phyloP scores from a whole-genome alignment of 192 early-diverging fungal species.

The Backusella luteola region DNA sequence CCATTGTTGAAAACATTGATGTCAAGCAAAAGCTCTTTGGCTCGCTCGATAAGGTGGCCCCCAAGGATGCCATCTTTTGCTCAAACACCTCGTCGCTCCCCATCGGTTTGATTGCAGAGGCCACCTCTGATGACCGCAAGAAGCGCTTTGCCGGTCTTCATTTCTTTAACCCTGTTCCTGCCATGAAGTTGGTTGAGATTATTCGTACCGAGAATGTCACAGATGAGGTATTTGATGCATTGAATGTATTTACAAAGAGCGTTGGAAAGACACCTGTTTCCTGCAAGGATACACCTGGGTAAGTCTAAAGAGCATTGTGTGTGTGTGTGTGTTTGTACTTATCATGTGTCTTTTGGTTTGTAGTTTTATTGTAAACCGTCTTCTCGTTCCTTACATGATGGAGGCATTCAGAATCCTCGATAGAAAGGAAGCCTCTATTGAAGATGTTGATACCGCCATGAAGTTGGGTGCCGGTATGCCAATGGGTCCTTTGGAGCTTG shows the following conservation, averaged over 20 bases:
- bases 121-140: conserved; percentile 46
- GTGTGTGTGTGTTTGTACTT: background rate
- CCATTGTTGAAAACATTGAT: conserved; percentile 92
- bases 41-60: conserved; percentile 69
- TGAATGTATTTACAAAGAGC: conserved; percentile 66
- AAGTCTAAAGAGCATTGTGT: conserved; percentile 10
- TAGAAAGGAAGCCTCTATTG: conserved; percentile 78
- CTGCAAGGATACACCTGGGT: conserved; percentile 97
- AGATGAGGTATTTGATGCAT: conserved; percentile 59
- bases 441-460: conserved; percentile 96
- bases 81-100: conserved; percentile 94
- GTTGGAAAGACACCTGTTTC: conserved; percentile 88
- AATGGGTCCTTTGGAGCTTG: conserved; percentile 89
- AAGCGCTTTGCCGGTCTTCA: conserved; percentile 84
- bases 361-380: conserved; percentile 91
- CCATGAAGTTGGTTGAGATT: conserved; percentile 98
- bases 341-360: background rate
- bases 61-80: conserved; percentile 72
- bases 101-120: conserved; percentile 78
- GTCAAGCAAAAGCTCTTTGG: conserved; percentile 85
- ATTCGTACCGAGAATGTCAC: conserved; percentile 67
- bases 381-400: conserved; percentile 95
- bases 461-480: conserved; percentile 96
- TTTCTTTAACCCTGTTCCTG: conserved; percentile 99
- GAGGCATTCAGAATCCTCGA: conserved; percentile 92